Evolutionary conservation across 1,284 basidiomycete genomes (phyloP).

Genomic region (Sanghuangporus sanghuang): DNA sequence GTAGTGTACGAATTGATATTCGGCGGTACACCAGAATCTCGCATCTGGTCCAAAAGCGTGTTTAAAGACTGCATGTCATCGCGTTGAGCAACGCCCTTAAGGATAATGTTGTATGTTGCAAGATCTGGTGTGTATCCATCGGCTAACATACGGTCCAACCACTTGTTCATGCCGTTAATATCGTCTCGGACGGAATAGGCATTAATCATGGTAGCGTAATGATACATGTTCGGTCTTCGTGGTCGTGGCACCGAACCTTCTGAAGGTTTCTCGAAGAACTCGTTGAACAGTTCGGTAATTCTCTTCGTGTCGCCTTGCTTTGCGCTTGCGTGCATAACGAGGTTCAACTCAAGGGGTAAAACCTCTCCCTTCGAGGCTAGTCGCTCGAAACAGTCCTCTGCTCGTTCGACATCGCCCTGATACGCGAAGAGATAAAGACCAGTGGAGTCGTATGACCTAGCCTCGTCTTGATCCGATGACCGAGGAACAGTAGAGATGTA

Average conservation of each 20-base stretch:
- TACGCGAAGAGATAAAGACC: constrained; percentile 49
- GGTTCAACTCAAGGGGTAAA: constrained; percentile 31
- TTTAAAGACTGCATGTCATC: constrained; percentile 56
- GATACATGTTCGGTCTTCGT: constrained; percentile 36
- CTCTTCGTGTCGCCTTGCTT: constrained; percentile 36
- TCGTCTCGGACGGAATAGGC: constrained; percentile 49
- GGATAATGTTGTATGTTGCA: constrained; percentile 55
- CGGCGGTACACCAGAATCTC: constrained; percentile 41
- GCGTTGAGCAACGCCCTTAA: constrained; percentile 54
- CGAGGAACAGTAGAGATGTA: constrained; percentile 25
- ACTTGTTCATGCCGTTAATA: constrained; percentile 46
- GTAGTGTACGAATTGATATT: constrained; percentile 59
- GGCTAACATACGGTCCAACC: constrained; percentile 51
- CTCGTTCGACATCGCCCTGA: constrained; percentile 41
- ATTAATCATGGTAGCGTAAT: constrained; percentile 55
- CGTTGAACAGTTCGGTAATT: constrained; percentile 47
- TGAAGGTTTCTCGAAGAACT: constrained; percentile 35
- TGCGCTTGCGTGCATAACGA: constrained; percentile 53
- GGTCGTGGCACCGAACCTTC: constrained; percentile 25
- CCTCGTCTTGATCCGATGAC: constrained; percentile 20
- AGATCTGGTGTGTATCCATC: constrained; percentile 47
- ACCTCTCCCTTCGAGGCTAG: constrained; percentile 31
- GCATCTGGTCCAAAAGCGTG: constrained; percentile 61
- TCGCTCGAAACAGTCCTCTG: constrained; percentile 39
- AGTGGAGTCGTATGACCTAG: constrained; percentile 32